phyloP scores from a whole-genome alignment of 768 basidiomycete genomes.

The Xerocomus potaroensis region DNA sequence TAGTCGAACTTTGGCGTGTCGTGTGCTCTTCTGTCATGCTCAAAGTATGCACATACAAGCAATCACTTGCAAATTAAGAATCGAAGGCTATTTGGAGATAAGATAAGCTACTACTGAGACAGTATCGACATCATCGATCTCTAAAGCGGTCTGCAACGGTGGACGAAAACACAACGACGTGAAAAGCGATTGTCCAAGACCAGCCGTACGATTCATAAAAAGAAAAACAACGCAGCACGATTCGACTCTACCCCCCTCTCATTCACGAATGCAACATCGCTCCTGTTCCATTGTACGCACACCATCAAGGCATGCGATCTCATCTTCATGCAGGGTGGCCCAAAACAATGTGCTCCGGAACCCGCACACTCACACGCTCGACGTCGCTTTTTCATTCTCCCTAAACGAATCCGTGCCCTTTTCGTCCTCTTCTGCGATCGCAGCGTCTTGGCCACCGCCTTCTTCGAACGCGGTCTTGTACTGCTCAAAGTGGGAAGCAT shows the following conservation, averaged over 20 bases:
- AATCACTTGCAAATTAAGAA: too few relatives aligned
- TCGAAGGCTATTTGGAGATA: too few relatives aligned
- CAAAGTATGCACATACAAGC: too few relatives aligned
- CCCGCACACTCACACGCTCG: constrained; percentile 5
- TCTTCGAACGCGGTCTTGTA: constrained; percentile 76
- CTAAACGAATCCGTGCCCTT: constrained; percentile 3
- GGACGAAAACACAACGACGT: too few relatives aligned
- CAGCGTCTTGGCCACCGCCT: constrained; percentile 55
- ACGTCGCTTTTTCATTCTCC: constrained; percentile 2
- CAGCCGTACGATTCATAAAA: too few relatives aligned
- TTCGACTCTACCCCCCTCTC: background rate
- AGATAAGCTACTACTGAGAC: too few relatives aligned
- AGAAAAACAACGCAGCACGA: too few relatives aligned
- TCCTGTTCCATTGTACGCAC: background rate
- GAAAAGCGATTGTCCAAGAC: too few relatives aligned
- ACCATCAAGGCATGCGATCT: constrained; percentile 2
- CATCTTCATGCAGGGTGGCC: background rate
- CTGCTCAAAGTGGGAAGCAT: constrained; percentile 80
- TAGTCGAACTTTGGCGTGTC: too few relatives aligned
- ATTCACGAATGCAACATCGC: background rate
- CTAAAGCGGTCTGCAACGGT: too few relatives aligned
- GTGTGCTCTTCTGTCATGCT: too few relatives aligned
- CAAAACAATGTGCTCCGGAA: background rate
- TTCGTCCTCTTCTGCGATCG: constrained; percentile 28
- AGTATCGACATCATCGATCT: too few relatives aligned